phyloP scores from a whole-genome alignment of 2,329 filamentous ascomycete genomes.

The Colletotrichum agaves region DNA sequence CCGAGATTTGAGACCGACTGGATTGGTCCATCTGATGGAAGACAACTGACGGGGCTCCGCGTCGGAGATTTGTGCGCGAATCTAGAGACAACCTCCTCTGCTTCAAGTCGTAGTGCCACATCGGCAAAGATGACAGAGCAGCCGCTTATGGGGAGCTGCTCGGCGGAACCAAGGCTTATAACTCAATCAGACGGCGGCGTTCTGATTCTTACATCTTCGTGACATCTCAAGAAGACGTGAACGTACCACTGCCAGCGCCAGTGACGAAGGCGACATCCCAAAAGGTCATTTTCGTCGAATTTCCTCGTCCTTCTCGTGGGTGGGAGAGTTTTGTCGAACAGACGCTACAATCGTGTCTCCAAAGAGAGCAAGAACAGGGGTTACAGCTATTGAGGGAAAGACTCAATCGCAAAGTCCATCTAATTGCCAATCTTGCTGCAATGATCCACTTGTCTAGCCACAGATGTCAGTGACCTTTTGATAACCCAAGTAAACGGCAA shows the following conservation, averaged over 20 bases:
- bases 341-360: no score
- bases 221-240: neutral
- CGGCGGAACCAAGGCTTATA: constrained; percentile 41
- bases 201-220: no score
- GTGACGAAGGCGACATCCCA: constrained; percentile 1
- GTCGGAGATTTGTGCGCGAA: constrained; percentile 28
- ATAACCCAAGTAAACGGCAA: no score
- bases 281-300: no score
- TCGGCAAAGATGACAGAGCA: constrained; percentile 45
- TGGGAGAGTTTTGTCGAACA: no score
- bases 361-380: no score
- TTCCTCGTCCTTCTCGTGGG: no score
- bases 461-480: no score
- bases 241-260: neutral
- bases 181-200: constrained; percentile 29
- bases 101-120: constrained; percentile 40
- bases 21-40: constrained; percentile 44
- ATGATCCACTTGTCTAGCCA: no score
- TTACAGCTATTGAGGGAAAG: no score
- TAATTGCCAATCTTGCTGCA: no score
- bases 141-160: constrained; percentile 40
- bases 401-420: no score
- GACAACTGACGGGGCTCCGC: constrained; percentile 42
- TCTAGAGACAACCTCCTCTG: constrained; percentile 37
- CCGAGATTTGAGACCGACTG: constrained; percentile 41